Base-by-base conservation (phyloP, 2,329 filamentous ascomycete species). In the Coniella lustricola region DNA sequence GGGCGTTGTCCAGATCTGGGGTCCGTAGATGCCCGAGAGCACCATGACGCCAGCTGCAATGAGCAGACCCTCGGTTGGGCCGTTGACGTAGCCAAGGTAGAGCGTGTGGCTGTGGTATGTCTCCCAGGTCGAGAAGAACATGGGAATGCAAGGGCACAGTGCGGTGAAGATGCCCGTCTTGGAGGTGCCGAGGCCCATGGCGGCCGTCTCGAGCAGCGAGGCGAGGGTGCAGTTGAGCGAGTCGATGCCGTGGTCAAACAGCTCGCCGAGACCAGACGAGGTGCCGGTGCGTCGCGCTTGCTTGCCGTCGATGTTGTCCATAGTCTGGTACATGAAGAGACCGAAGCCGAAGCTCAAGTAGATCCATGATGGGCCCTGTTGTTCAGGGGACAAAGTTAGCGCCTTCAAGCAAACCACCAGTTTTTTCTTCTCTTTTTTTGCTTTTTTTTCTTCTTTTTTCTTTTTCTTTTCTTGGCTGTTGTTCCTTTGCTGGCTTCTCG, bases 121-220 rank as follows among this genome's bases (percentile, higher is more conserved):
- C 70, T 98, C 93, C 93, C 93, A 98, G 2, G 93, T 98, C 3
- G 91, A 96, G 71, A 98, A 96, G 75, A 95, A 98, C 93, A 98
- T 98, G 52, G 93, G 88, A 38, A 98, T 72, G 59, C 90, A 94
- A 1, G 93, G 93, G 52, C 91, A 82, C 37, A 98, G 73, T 2
- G 90, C 90, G 1, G 93, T 97, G 64, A 95, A 94, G 49, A 93
- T 85, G 56, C 93, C 93, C 17, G 88, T 81, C 55, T 82, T 84
- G 16, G 87, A 88, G 3, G 87, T 81, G 35, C 93, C 93, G 44
- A 95, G 77, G 21, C 87, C 91, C 85, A 98, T 93, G 46, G 91
- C 90, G 14, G 88, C 91, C 5, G 88, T 91, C 68, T 96, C 89
- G 54, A 95, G 81, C 45, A 98, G 72, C 64, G 87, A 94, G 22